Evolutionary conservation across 2,329 filamentous ascomycete genomes (phyloP).

Genomic region (Dactylella cylindrospora): DNA sequence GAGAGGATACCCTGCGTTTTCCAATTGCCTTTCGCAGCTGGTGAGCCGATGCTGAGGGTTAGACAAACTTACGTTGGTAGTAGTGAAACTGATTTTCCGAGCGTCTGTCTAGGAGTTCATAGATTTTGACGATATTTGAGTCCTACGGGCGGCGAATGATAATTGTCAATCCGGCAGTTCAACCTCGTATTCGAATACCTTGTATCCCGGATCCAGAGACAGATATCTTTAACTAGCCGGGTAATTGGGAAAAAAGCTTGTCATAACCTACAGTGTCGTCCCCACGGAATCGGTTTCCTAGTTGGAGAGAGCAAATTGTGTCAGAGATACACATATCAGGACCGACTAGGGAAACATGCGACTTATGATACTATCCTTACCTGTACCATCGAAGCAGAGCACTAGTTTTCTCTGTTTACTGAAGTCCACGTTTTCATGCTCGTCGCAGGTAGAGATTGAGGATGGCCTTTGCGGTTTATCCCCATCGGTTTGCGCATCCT

Average conservation of each 20-base stretch:
- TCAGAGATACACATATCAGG: no score
- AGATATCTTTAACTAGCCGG: neutral
- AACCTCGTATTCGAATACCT: conserved; percentile 19
- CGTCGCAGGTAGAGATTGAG: conserved; percentile 34
- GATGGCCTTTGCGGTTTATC: conserved; percentile 28
- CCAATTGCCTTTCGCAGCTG: no score
- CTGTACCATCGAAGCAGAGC: conserved; percentile 58
- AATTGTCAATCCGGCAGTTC: neutral
- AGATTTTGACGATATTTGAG: conserved; percentile 60
- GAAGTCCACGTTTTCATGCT: conserved; percentile 28
- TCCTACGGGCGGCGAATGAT: conserved; percentile 52
- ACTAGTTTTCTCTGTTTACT: conserved; percentile 53
- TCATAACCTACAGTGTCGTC: conserved; percentile 34
- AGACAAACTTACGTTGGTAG: conserved; percentile 52
- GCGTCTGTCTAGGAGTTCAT: conserved; percentile 55
- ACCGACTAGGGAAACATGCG: no score
- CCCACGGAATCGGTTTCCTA: conserved; percentile 40
- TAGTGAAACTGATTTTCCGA: conserved; percentile 56
- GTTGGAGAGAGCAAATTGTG: neutral
- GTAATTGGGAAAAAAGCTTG: neutral
- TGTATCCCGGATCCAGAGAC: neutral
- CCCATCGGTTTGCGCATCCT: no score
- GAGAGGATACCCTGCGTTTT: neutral
- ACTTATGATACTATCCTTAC: conserved; percentile 52
- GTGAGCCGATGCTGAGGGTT: no score